These are phyloP conservation scores for Scutellaria galericulata DNA, from an alignment of 257 asterid species.

Conservation along the genomic window DNA sequence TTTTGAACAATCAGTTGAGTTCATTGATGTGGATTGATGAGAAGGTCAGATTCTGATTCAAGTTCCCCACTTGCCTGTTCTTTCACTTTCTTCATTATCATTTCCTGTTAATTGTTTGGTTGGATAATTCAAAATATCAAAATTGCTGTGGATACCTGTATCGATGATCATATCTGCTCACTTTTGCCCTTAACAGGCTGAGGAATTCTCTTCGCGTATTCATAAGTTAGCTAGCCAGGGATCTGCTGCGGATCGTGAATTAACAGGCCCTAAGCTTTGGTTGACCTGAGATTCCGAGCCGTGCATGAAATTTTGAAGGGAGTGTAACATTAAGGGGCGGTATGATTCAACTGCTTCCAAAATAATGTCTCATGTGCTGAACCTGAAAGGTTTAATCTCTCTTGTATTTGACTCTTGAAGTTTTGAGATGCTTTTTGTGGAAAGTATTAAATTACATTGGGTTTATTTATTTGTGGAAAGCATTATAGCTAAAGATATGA, in stretches of 20 bases:
- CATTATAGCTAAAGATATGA: no score
- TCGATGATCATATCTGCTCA: slow-evolving; percentile 10
- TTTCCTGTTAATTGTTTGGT: background rate
- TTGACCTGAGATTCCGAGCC: slow-evolving; percentile 44
- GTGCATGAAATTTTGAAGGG: background rate
- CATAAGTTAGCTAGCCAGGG: slow-evolving; percentile 87
- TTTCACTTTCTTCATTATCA: background rate
- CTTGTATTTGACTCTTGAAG: background rate
- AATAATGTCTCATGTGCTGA: background rate
- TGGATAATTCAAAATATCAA: background rate
- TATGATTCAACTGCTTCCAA: background rate
- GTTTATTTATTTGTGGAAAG: background rate
- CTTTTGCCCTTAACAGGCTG: slow-evolving; percentile 55
- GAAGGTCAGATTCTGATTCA: slow-evolving; percentile 60
- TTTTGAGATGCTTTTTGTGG: background rate
- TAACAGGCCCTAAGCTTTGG: slow-evolving; percentile 63
- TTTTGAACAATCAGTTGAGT: slow-evolving; percentile 90
- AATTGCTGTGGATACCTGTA: background rate
- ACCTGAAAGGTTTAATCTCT: background rate
- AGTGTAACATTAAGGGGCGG: background rate
- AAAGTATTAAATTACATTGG: background rate
- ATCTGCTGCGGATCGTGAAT: slow-evolving; percentile 53
- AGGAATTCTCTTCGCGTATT: slow-evolving; percentile 80
- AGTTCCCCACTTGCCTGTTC: background rate
- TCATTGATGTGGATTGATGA: slow-evolving; percentile 95